Evolutionary conservation across 305 asterid genomes (phyloP), one percentile per base, ranked within the genome.

Genomic region (Salvia sclarea): DNA sequence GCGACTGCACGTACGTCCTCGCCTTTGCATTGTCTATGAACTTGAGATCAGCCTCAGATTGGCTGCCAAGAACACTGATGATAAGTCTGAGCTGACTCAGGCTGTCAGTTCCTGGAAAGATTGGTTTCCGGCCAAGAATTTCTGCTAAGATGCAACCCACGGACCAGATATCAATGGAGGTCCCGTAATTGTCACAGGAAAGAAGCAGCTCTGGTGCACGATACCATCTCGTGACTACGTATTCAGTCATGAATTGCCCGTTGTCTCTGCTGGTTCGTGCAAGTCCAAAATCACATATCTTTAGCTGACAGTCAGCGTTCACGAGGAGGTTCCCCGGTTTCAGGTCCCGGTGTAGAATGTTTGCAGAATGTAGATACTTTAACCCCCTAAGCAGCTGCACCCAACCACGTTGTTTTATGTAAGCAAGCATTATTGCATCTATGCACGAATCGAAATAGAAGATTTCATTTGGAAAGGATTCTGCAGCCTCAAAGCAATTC

Each of bases 171-270:
- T 82, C 90, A 25, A 85, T 82, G 5, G 87, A 78, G 60, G 84
- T 61, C 49, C 85, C 84, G 8, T 85, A 82, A 7, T 76, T 74
- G 67, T 80, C 82, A 24, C 85, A 84, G 10, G 82, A 78, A 20
- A 85, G 85, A 14, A 85, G 90, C 14, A 85, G 82, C 79, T 85
- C 85, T 2, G 87, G 90, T 6, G 86, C 87, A 38, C 90, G 87
- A 48, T 80, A 84, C 85, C 87, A 80, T 35, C 90, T 67, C 2
- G 87, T 84, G 77, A 84, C 90, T 6, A 82, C 87, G 37, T 84
- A 84, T 52, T 82, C 84, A 0, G 87, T 84, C 90, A 84, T 84
- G 48, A 80, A 48, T 28, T 76, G 81, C 5, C 84, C 80, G n/a
- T 83, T 76, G 76, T 77, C 78, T 30, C 66, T 69, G 76, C 74